A percentile compares a stretch with the other conserved stretches of the same genome.
Conservation (phyloP, 108 stramenopile species). For the Discostella stelligeroides region DNA sequence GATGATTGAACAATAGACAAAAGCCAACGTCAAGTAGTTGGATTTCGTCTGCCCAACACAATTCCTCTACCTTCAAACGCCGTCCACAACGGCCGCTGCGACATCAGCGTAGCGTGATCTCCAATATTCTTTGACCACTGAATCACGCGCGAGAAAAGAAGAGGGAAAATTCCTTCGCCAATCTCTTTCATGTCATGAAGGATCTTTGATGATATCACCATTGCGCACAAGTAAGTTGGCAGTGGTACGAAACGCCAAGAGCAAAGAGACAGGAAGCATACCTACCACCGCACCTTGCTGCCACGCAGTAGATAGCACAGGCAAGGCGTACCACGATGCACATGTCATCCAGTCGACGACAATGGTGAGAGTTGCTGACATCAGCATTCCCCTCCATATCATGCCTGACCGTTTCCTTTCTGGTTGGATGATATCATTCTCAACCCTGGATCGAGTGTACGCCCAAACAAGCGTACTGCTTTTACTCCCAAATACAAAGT, state of each 20-base stretch:
- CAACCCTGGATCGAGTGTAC: conserved; percentile 25
- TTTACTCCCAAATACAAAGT: conserved; percentile 40
- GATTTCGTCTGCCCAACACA: conserved; percentile 29
- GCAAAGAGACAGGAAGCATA: conserved; percentile 20
- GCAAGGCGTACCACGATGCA: conserved; percentile 53
- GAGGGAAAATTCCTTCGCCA: conserved; percentile 38
- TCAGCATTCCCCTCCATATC: conserved; percentile 56
- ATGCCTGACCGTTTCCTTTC: conserved; percentile 50
- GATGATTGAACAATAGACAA: no score
- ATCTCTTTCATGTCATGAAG: conserved; percentile 44
- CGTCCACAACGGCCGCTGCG: conserved; percentile 36
- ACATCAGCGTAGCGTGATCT: conserved; percentile 29
- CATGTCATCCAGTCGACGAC: conserved; percentile 64
- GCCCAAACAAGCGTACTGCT: conserved; percentile 37
- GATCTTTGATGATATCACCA: conserved; percentile 38
- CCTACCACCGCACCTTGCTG: conserved; percentile 2
- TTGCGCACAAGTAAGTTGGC: conserved; percentile 28
- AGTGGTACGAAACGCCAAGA: conserved; percentile 31
- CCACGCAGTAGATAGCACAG: conserved; percentile 19
- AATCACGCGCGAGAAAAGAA: conserved; percentile 31
- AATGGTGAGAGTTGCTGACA: conserved; percentile 36
- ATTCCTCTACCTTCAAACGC: conserved; percentile 49
- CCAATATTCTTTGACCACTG: conserved; percentile 31
- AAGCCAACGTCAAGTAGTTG: no score
- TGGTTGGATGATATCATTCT: conserved; percentile 30